A percentile compares a stretch with the other conserved stretches of the same genome.
Evolutionary conservation across 1,139 yeast genomes (phyloP).

Genomic region (Suhomyces ambrosiae): DNA sequence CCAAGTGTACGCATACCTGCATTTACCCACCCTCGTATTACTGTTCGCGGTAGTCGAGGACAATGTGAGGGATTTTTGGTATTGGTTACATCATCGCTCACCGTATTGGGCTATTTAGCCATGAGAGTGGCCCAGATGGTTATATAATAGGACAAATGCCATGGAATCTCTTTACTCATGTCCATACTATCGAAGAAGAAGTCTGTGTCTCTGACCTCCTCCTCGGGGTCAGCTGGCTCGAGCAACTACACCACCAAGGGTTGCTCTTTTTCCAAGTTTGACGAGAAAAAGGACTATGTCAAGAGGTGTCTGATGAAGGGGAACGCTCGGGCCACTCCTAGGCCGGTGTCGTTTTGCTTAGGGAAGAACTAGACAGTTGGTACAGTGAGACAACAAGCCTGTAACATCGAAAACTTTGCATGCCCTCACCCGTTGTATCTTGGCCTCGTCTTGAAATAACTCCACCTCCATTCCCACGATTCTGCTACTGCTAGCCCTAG

Average conservation of each 20-base stretch:
- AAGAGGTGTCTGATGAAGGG: conserved; percentile 41
- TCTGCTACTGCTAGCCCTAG: too few relatives aligned
- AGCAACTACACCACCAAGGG: conserved; percentile 14
- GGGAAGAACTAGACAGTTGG: conserved; percentile 27
- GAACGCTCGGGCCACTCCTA: conserved; percentile 25
- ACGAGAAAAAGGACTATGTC: conserved; percentile 48
- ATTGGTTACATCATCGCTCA: conserved; percentile 16
- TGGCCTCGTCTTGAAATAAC: too few relatives aligned
- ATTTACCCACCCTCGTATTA: conserved; percentile 3
- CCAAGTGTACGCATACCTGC: conserved; percentile 2
- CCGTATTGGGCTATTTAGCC: conserved; percentile 9
- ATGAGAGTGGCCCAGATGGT: conserved; percentile 6
- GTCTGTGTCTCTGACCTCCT: conserved; percentile 14
- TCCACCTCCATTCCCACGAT: too few relatives aligned
- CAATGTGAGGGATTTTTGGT: conserved; percentile 15
- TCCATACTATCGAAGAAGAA: conserved; percentile 16
- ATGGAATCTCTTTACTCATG: conserved; percentile 7
- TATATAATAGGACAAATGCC: conserved; percentile 5
- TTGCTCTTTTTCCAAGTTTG: conserved; percentile 34
- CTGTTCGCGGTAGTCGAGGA: conserved; percentile 7
- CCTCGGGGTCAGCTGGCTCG: conserved; percentile 11
- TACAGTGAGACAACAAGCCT: background rate
- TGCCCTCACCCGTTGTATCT: too few relatives aligned
- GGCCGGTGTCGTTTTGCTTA: conserved; percentile 42
- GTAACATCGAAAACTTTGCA: too few relatives aligned